Base-by-base conservation (phyloP, 148 eudicot species). In the Simmondsia chinensis region DNA sequence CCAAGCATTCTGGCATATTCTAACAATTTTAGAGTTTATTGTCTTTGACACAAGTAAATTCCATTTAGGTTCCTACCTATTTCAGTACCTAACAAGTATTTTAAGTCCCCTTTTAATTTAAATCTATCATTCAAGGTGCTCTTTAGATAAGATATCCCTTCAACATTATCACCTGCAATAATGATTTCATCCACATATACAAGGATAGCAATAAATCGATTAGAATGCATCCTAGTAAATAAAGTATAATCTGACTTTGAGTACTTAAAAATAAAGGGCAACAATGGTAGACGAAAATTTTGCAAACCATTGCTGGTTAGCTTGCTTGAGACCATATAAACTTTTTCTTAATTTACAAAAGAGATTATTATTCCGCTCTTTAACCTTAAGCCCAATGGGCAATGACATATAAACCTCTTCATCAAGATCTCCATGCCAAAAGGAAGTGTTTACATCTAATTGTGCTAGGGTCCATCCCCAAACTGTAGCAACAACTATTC, bases 51-150 rank as follows among this genome's bases (percentile, higher is more conserved):
- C 0, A 57, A 0, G 11, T 17, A 27, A 0, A 57, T 26, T 0
- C 62, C 62, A 2, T 44, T 4, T 6, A 2, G 0, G 0, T 5
- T 2, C 23, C 43, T 26, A 1, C 17, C 17, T 7, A 36, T 24
- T 22, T 50, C 56, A 1, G 36, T 11, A 5, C 56, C 56, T 9
- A 50, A 31, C 22, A 50, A 50, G 10, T 35, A 50, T 12, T 24
- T 35, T 3, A 50, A 4, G 4, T 9, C 9, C 4, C 43, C 44
- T 37, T 38, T 24, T 2, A 35, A 20, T 23, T 22, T 21, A 34
- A 36, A 50, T 1, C 23, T 11, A n/a, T 11, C 1, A 20, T 25
- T 33, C 5, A 36, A 9, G 4, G n/a, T 1, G 2, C 4, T 2
- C 14, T 36, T 50, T 7, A 26, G 10, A 1, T 17, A 13, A 6